Evolutionary conservation across 129 eudicot species (phyloP).

Genomic region (Scalesia atractyloides): DNA sequence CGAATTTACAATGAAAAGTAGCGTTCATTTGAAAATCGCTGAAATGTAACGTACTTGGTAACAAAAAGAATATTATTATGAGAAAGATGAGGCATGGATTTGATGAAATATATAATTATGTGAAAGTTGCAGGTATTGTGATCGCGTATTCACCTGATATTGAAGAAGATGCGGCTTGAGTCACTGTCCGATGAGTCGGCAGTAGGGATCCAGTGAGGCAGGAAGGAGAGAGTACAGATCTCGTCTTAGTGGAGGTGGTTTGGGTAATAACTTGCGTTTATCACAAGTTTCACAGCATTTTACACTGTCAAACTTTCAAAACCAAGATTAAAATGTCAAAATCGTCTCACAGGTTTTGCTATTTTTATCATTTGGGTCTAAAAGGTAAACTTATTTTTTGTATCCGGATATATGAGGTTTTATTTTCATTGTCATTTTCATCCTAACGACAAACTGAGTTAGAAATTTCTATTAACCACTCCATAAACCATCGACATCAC

Average conservation of each 20-base stretch:
- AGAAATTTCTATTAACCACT: too few species aligned
- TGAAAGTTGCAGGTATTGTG: constrained; percentile 12
- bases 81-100: constrained; percentile 3
- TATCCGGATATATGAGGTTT: too few species aligned
- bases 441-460: too few species aligned
- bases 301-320: not conserved
- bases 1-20: not conserved
- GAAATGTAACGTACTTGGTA: constrained; percentile 1
- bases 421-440: too few species aligned
- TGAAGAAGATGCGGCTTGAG: not conserved
- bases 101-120: not conserved
- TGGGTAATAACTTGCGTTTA: not conserved
- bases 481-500: too few species aligned
- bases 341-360: too few species aligned
- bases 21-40: not conserved
- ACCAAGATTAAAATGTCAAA: too few species aligned
- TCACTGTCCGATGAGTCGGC: not conserved
- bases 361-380: too few species aligned
- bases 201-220: constrained; percentile 15
- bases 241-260: not conserved
- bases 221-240: not conserved
- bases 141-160: constrained; percentile 7
- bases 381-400: too few species aligned
- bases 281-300: too few species aligned
- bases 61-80: not conserved